Evolutionary conservation across 169 alveolate genomes (phyloP), one percentile per base, ranked within the genome.

Genomic region (Plasmodium cynomolgi): DNA sequence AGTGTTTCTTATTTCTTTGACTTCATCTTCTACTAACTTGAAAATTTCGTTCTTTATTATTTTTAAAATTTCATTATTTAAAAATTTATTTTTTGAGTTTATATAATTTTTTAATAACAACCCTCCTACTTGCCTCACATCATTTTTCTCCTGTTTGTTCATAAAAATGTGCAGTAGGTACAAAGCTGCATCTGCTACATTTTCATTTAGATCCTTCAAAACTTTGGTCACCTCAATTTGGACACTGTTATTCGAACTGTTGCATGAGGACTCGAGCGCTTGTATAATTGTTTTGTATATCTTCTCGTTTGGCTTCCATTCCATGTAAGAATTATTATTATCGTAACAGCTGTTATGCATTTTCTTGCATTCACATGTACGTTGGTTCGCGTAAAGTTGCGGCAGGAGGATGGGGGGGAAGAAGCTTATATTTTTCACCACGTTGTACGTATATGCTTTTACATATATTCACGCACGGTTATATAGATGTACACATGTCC

Each of bases 61-160:
- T 91, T 92, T 73, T 86, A 84, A 81, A 81, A 84, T 81, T 84
- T 95, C 83, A 81, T 74, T 41, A 84, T 74, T 68, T 91, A 84
- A 50, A 95, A 95, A 56, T 83, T 68, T 62, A 95, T 94, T 88
- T 81, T 92, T 75, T 54, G 96, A 77, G 73, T 81, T 93, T 81
- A 96, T 84, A 29, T 71, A 90, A 91, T 95, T 95, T 93, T 96
- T 96, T 88, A 96, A 86, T 80, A 94, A 84, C 31, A 96, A 86
- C n/a, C 98, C 98, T 56, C 96, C 98, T 20, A 95, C 93, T 91
- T 96, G 98, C 44, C 98, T 96, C 58, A 96, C 96, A 54, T 96
- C 97, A 81, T 56, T 83, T 23, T 82, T 84, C 77, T 93, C 96
- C 79, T 92, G 84, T 37, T 83, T 84, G 80, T 84, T 75, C 88